Conservation (phyloP, 2,329 filamentous ascomycete genomes). For the Fusarium dimerum region DNA sequence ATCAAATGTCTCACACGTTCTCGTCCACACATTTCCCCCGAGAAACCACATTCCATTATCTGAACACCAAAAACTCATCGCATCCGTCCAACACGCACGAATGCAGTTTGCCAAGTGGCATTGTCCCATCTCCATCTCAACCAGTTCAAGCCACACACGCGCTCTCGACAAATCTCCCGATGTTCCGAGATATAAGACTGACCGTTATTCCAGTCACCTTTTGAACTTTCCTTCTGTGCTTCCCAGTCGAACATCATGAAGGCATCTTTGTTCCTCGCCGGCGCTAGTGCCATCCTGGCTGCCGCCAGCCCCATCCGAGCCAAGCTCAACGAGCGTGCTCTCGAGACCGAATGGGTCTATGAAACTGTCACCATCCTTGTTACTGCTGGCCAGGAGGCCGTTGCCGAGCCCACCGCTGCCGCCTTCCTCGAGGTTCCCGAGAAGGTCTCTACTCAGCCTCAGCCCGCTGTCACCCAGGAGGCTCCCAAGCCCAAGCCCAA, state of each 20-base stretch:
- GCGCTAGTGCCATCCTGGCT: conserved; percentile 48
- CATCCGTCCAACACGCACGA: conserved; percentile 14
- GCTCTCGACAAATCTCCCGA: conserved; percentile 3
- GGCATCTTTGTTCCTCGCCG: conserved; percentile 47
- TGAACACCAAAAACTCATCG: conserved; percentile 16
- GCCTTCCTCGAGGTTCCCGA: conserved; percentile 27
- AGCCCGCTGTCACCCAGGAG: conserved; percentile 3
- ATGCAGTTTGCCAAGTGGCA: conserved; percentile 23
- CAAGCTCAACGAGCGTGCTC: conserved; percentile 40
- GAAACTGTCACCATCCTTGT: conserved; percentile 48
- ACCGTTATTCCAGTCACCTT: conserved; percentile 19
- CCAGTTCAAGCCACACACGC: conserved; percentile 17
- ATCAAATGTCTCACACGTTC: conserved; percentile 26
- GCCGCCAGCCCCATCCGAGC: conserved; percentile 41
- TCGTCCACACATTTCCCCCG: conserved; percentile 19
- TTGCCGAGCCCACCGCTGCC: conserved; percentile 20
- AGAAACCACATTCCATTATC: conserved; percentile 23
- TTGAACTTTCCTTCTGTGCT: conserved; percentile 8
- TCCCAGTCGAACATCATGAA: conserved; percentile 46
- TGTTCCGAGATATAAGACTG: conserved; percentile 21
- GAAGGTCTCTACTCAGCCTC: conserved; percentile 1
- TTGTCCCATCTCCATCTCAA: conserved; percentile 11
- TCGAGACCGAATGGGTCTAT: conserved; percentile 43
- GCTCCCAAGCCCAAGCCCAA: conserved; percentile 14
- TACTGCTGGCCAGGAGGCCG: conserved; percentile 33